Evolutionary conservation across 306 rosid genomes (phyloP), one percentile per base, ranked within the genome.

Genomic region (Gastrolobium villosum): DNA sequence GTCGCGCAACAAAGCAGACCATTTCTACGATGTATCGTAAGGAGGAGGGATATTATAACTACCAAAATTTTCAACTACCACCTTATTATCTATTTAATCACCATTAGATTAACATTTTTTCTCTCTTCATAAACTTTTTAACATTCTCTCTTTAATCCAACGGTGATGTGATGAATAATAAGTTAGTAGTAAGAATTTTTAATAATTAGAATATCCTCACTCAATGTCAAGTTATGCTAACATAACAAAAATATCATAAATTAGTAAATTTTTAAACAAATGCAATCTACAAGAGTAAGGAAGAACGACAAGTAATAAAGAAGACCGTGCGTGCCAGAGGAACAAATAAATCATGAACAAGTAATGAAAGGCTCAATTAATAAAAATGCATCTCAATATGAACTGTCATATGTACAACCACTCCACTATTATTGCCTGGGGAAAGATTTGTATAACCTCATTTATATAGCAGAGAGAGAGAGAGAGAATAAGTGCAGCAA

Each of bases 401-500:
- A 44, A 71, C 13, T 15, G 68, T 57, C 78, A 9, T 34, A 10
- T 65, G n/a, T 48, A 60, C 60, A 41, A 44, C 10, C 56, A 13
- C 56, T 26, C 10, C 56, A 13, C 56, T 26, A 44, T 46, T 3
- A 36, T 9, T 20, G 35, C 68, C 52, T 2, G 20, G 60, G 60
- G 36, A 59, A 55, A 45, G 48, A 75, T 48, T 37, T 46, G 14
- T 31, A 65, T 37, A 43, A 30, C 28, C 55, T 45, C 56, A 28
- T 44, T 56, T 34, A 45, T 28, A 28, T 28, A 1, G 39, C 30
- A 45, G 37, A 65, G 7, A 13, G 54, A 13, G 28, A 77, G 10
- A 26, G 60, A 52, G 56, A 45, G n/a, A 67, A 10, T 45, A 67
- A 30, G 46, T 67, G 74, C 54, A 37, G 72, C 13, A 76, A 14